These are phyloP conservation scores for Fomitopsis pinicola DNA, from an alignment of 1,284 basidiomycete genomes.

Conservation along the genomic window DNA sequence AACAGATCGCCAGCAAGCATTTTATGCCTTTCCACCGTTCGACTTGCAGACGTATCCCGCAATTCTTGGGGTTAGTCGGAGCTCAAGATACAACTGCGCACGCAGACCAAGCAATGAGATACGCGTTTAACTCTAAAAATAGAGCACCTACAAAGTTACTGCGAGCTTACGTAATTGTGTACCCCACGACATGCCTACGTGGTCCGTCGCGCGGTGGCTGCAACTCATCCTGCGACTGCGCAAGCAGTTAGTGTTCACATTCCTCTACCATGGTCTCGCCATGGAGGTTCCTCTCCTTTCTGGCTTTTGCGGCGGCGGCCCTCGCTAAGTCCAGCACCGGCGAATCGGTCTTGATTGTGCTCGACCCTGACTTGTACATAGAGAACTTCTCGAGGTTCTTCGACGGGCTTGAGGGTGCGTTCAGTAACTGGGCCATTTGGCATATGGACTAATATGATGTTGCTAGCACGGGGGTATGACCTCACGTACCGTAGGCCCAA, in stretches of 20 bases:
- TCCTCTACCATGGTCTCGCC: constrained; percentile 18
- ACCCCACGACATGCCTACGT: background rate
- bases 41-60: no score
- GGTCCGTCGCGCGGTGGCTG: background rate
- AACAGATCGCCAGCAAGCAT: no score
- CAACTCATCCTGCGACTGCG: constrained; percentile 2
- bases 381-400: constrained; percentile 82
- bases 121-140: background rate
- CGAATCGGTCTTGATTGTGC: constrained; percentile 78
- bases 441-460: background rate
- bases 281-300: constrained; percentile 20
- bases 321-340: constrained; percentile 78
- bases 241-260: background rate
- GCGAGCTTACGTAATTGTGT: background rate
- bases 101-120: no score
- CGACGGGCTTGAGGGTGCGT: constrained; percentile 66
- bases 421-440: background rate
- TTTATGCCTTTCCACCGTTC: no score
- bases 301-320: constrained; percentile 31
- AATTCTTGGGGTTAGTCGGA: no score
- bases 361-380: constrained; percentile 64
- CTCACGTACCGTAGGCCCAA: constrained; percentile 82
- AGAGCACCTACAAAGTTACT: background rate
- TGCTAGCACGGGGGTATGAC: constrained; percentile 69
- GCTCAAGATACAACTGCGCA: no score